These are phyloP conservation scores for Aspergillus biplanus DNA, from an alignment of 495 filamentous ascomycete species.

Conservation along the genomic window DNA sequence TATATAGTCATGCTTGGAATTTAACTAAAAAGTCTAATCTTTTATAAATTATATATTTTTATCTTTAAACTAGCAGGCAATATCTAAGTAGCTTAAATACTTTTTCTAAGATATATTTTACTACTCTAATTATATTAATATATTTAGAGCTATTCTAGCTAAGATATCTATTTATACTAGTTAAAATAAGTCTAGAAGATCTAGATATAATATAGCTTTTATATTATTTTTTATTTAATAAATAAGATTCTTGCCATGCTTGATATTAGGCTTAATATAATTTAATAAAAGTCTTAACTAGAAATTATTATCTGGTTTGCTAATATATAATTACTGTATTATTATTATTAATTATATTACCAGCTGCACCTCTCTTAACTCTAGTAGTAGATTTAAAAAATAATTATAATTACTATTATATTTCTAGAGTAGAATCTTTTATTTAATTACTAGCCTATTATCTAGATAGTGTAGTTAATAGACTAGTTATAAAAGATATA, in stretches of 20 bases:
- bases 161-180: neutral
- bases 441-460: neutral
- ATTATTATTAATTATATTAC: neutral
- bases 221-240: neutral
- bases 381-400: neutral
- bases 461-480: neutral
- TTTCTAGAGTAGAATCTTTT: neutral
- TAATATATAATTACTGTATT: neutral
- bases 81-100: neutral
- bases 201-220: neutral
- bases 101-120: neutral
- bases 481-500: neutral
- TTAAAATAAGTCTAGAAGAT: neutral
- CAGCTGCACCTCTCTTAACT: neutral
- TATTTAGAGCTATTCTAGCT: neutral
- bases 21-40: neutral
- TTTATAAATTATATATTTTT: neutral
- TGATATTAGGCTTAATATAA: neutral
- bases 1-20: neutral
- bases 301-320: neutral
- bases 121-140: neutral
- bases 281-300: neutral
- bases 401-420: neutral
- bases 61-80: too few relatives aligned
- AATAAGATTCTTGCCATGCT: neutral